Conservation (phyloP, 2,329 filamentous ascomycete species). For the Talaromyces amestolkiae region DNA sequence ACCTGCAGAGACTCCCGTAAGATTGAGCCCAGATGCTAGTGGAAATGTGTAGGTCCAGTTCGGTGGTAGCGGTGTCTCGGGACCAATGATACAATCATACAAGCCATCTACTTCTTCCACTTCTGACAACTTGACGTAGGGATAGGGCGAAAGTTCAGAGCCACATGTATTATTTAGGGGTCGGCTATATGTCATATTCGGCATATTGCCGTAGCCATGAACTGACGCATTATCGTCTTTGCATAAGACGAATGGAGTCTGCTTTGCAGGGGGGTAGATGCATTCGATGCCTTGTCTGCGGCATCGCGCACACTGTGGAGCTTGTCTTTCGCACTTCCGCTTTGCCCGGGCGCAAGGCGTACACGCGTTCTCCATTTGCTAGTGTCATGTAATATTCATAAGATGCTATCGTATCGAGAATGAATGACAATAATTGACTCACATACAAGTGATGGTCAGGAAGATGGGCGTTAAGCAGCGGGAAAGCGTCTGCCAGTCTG, state of each 20-base stretch:
- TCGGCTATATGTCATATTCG: not conserved
- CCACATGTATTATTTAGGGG: not conserved
- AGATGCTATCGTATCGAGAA: not conserved
- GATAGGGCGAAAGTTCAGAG: not conserved
- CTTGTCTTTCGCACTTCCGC: slow-evolving; percentile 8
- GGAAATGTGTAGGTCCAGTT: not conserved
- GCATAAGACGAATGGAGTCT: not conserved
- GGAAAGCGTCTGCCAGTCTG: not conserved
- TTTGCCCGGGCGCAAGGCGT: slow-evolving; percentile 2
- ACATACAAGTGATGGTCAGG: not conserved
- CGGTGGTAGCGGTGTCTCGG: not conserved
- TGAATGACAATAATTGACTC: not conserved
- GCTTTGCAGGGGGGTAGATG: slow-evolving; percentile 6
- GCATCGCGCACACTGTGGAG: slow-evolving; percentile 1
- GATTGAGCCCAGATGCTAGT: not conserved
- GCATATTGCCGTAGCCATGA: not conserved
- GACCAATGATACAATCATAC: not conserved
- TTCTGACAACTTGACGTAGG: not conserved
- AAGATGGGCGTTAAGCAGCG: not conserved
- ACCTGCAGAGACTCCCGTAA: not conserved
- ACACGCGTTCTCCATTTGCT: slow-evolving; percentile 7
- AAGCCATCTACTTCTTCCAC: not conserved
- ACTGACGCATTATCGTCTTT: not conserved
- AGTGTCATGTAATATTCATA: not conserved
- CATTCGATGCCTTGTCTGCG: not conserved